phyloP scores from a whole-genome alignment of 345 rosid genomes.

The Arabis alpina region DNA sequence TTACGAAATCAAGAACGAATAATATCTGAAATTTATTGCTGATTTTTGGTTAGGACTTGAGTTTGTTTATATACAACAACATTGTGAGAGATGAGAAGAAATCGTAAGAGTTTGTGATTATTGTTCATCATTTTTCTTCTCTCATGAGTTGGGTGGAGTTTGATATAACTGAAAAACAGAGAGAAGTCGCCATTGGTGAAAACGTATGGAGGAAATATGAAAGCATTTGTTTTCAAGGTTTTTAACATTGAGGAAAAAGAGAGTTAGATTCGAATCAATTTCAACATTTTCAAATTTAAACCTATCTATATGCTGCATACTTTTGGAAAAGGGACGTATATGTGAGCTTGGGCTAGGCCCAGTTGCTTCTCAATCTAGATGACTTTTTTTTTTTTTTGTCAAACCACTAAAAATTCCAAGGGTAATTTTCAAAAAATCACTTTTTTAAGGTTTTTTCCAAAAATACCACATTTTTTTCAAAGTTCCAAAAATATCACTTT shows the following conservation, averaged over 20 bases:
- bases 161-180: slow-evolving; percentile 42
- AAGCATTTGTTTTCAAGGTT: background rate
- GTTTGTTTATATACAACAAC: slow-evolving; percentile 14
- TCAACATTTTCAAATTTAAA: background rate
- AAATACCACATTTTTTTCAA: no score
- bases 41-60: background rate
- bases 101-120: slow-evolving; percentile 20
- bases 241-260: background rate
- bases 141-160: slow-evolving; percentile 40
- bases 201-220: background rate
- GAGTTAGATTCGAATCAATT: background rate
- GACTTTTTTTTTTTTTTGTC: no score
- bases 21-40: background rate
- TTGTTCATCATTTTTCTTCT: background rate
- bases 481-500: no score
- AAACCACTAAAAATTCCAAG: no score
- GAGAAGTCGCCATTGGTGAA: slow-evolving; percentile 37
- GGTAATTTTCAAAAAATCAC: no score
- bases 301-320: background rate
- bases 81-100: slow-evolving; percentile 5
- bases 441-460: no score
- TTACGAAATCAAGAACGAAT: background rate
- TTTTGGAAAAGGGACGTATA: background rate
- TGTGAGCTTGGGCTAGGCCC: slow-evolving; percentile 9
- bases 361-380: background rate